phyloP scores from a whole-genome alignment of 2,329 filamentous ascomycete genomes.

The Cytospora leucostoma region DNA sequence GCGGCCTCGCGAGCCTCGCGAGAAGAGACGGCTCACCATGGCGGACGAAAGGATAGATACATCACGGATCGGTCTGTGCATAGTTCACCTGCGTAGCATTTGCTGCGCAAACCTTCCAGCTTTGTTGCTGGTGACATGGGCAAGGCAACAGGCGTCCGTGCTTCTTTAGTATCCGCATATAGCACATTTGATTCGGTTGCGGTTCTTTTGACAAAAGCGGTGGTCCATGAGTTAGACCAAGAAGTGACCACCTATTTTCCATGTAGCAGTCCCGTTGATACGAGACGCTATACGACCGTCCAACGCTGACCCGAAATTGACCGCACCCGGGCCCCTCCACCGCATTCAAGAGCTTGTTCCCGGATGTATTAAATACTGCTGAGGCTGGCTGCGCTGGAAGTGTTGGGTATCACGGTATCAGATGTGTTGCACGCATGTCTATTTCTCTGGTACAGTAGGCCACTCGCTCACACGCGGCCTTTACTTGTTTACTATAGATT shows the following conservation, averaged over 20 bases:
- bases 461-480: neutral
- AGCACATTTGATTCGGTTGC: conserved; percentile 4
- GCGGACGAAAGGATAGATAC: neutral
- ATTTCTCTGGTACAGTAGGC: too few relatives aligned
- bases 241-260: neutral
- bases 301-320: too few relatives aligned
- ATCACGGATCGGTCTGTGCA: neutral
- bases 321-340: too few relatives aligned
- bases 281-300: neutral
- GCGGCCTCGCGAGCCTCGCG: conserved; percentile 1
- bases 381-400: too few relatives aligned
- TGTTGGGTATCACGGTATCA: too few relatives aligned
- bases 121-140: neutral
- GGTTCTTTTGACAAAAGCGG: neutral
- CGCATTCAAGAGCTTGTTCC: too few relatives aligned
- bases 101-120: neutral
- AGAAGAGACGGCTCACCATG: neutral
- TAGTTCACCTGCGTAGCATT: neutral
- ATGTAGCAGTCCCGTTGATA: neutral
- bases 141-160: conserved; percentile 5
- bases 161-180: neutral
- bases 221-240: neutral
- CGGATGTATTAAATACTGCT: too few relatives aligned
- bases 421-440: too few relatives aligned
- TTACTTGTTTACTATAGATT: neutral